These are phyloP conservation scores for apple (Malus domestica) DNA, from an alignment of 306 rosid species.

Conservation along the genomic window DNA sequence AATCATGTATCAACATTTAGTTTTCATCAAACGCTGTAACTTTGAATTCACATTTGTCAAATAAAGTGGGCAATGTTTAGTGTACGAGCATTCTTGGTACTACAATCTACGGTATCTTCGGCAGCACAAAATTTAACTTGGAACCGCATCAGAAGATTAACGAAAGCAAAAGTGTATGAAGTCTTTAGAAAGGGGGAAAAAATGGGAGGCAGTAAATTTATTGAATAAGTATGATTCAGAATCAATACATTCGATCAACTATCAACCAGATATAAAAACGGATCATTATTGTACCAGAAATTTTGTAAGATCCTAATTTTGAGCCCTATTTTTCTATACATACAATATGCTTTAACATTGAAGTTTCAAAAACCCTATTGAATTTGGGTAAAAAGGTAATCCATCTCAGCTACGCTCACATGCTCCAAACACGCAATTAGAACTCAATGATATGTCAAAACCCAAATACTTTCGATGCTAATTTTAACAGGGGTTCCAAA, in stretches of 20 bases:
- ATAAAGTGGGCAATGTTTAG: neutral
- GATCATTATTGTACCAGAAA: slow-evolving; percentile 18
- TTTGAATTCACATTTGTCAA: neutral
- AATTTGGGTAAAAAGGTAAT: slow-evolving; percentile 9
- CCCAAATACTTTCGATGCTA: slow-evolving; percentile 62
- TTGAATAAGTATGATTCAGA: neutral
- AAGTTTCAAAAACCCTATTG: slow-evolving; percentile 26
- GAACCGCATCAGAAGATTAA: neutral
- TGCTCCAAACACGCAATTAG: slow-evolving; percentile 11
- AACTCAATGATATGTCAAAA: slow-evolving; percentile 38
- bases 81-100: neutral
- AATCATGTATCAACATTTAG: neutral
- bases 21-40: neutral
- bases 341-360: slow-evolving; percentile 22
- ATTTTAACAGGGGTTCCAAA: slow-evolving; percentile 62
- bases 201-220: neutral
- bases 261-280: slow-evolving; percentile 14
- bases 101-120: neutral
- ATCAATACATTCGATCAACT: neutral
- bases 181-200: slow-evolving; percentile 1
- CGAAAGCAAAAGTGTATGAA: neutral
- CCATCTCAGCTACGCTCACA: slow-evolving; percentile 22
- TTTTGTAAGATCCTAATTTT: slow-evolving; percentile 24
- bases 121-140: neutral
- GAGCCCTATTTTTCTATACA: slow-evolving; percentile 31